phyloP scores from a whole-genome alignment of 1,284 basidiomycete genomes.

The Ceratorhiza oryzae-sativae region DNA sequence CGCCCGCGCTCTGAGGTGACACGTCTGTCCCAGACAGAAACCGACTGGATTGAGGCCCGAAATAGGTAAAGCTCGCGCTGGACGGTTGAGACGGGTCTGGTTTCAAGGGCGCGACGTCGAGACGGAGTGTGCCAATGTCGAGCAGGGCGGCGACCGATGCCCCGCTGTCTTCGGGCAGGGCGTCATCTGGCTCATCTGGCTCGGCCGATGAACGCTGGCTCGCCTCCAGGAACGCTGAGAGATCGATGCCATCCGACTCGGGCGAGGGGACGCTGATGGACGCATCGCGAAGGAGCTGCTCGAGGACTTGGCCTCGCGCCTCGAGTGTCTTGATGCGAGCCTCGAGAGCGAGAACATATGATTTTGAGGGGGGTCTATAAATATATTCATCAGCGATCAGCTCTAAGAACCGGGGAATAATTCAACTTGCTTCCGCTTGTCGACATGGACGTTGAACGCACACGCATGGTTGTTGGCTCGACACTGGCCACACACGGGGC shows the following conservation, averaged over 20 bases:
- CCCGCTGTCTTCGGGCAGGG: conserved; percentile 29
- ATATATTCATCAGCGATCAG: neutral
- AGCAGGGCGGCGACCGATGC: conserved; percentile 3
- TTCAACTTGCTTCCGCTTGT: conserved; percentile 20
- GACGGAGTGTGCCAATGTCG: conserved; percentile 25
- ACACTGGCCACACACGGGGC: conserved; percentile 26
- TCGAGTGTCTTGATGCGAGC: conserved; percentile 30
- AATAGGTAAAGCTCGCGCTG: conserved; percentile 22
- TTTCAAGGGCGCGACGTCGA: conserved; percentile 11
- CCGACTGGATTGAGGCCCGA: conserved; percentile 23
- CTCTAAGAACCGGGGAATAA: neutral
- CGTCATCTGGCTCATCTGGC: conserved; percentile 22
- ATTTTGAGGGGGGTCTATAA: conserved; percentile 29
- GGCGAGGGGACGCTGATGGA: conserved; percentile 21
- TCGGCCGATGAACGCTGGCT: conserved; percentile 25
- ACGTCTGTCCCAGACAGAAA: conserved; percentile 7
- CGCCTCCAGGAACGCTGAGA: conserved; percentile 23
- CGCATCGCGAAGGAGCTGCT: conserved; percentile 12
- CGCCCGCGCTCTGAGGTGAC: neutral
- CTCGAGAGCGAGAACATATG: conserved; percentile 26
- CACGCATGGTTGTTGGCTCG: conserved; percentile 17
- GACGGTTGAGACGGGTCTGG: neutral
- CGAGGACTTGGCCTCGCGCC: conserved; percentile 18
- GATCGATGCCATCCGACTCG: conserved; percentile 30
- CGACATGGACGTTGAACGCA: conserved; percentile 31